Percentiles rank a stretch among this genome's conserved stretches.
Conservation (phyloP, 352 stramenopile genomes). For the Plasmopara halstedii region DNA sequence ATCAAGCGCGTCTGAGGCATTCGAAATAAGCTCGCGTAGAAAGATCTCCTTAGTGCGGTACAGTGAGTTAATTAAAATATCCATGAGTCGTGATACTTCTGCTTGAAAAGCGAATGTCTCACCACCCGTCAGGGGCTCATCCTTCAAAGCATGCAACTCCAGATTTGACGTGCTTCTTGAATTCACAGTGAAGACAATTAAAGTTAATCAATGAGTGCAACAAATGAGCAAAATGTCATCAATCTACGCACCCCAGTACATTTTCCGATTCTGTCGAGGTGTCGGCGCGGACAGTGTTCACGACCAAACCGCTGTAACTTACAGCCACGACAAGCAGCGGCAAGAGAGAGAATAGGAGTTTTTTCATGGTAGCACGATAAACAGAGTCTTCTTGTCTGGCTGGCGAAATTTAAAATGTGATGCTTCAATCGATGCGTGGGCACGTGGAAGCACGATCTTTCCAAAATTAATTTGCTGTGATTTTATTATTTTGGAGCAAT, state of each 20-base stretch:
- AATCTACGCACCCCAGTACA: conserved; percentile 29
- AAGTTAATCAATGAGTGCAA: neutral
- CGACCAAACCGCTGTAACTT: conserved; percentile 22
- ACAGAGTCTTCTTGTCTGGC: too few species aligned
- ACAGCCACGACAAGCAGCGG: conserved; percentile 36
- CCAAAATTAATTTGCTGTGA: conserved; percentile 8
- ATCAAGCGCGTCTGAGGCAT: conserved; percentile 97
- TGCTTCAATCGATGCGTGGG: neutral
- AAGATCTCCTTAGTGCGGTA: conserved; percentile 99
- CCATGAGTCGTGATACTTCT: conserved; percentile 97
- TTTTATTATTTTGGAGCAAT: neutral
- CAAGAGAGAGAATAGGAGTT: conserved; percentile 18
- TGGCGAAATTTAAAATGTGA: conserved; percentile 18
- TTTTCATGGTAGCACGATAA: conserved; percentile 11
- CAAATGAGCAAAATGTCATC: neutral
- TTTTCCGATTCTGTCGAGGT: conserved; percentile 31
- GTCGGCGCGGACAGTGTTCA: conserved; percentile 19
- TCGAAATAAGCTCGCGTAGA: conserved; percentile 98
- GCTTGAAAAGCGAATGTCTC: conserved; percentile 93
- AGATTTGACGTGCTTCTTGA: conserved; percentile 30
- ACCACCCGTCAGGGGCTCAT: conserved; percentile 31
- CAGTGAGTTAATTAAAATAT: conserved; percentile 99
- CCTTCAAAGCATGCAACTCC: conserved; percentile 39
- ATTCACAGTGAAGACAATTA: neutral
- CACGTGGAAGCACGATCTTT: conserved; percentile 19